phyloP scores from a whole-genome alignment of 2,329 filamentous ascomycete genomes.

The Thelonectria olida region DNA sequence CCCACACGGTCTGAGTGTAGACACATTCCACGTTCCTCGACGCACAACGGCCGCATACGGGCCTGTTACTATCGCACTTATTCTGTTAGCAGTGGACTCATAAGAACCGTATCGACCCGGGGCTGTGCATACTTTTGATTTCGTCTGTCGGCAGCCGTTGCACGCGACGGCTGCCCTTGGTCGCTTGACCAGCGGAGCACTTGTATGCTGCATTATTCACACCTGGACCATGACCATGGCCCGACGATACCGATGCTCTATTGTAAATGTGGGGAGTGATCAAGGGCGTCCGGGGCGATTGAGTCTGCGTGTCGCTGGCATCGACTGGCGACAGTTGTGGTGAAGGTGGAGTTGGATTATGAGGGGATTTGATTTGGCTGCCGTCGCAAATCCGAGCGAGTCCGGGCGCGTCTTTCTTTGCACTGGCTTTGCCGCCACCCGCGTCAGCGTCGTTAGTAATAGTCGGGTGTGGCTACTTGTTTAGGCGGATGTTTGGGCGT shows the following conservation, averaged over 20 bases:
- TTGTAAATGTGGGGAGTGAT: not conserved
- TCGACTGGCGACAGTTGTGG: not conserved
- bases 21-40: constrained; percentile 26
- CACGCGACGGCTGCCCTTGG: constrained; percentile 19
- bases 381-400: not conserved
- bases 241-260: not conserved
- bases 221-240: not conserved
- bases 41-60: constrained; percentile 34
- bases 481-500: not conserved
- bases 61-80: constrained; percentile 33
- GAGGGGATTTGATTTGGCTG: not conserved
- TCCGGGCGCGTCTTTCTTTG: not conserved
- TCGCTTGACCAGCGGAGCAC: constrained; percentile 15
- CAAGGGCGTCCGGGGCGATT: not conserved
- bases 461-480: not conserved
- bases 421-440: not conserved
- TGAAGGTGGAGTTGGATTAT: not conserved
- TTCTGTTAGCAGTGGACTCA: not conserved
- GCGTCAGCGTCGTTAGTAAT: not conserved
- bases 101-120: not conserved
- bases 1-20: constrained; percentile 33
- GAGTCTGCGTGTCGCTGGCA: not conserved
- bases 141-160: constrained; percentile 20
- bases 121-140: constrained; percentile 12
- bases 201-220: constrained; percentile 15